Conservation (phyloP, 2,329 filamentous ascomycete genomes). For the Hypoxylon sp. region DNA sequence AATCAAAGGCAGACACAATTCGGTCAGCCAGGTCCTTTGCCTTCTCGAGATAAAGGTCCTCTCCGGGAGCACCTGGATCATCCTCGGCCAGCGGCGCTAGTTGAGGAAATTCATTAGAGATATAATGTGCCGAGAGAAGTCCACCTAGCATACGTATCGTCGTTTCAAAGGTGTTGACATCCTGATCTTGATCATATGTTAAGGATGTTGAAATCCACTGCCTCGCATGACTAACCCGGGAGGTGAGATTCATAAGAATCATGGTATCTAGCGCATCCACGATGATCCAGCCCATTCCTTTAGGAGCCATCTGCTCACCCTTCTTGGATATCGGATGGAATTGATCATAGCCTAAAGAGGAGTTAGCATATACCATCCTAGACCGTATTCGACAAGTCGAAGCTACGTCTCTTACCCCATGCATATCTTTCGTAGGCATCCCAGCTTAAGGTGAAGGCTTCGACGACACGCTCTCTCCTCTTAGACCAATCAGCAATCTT, state of each 20-base stretch:
- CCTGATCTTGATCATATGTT: constrained; percentile 91
- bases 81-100: constrained; percentile 81
- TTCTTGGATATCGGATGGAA: constrained; percentile 86
- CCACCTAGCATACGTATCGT: constrained; percentile 98
- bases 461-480: constrained; percentile 84
- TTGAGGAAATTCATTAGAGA: constrained; percentile 86
- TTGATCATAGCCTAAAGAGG: constrained; percentile 78
- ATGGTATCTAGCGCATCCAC: constrained; percentile 95
- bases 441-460: constrained; percentile 93
- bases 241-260: constrained; percentile 98
- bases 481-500: constrained; percentile 78
- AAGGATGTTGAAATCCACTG: constrained; percentile 88
- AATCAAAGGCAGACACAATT: constrained; percentile 88
- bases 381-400: neutral
- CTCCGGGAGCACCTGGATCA: constrained; percentile 79
- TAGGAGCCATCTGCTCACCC: constrained; percentile 85
- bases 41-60: constrained; percentile 96
- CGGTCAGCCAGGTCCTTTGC: constrained; percentile 93
- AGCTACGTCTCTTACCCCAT: constrained; percentile 80
- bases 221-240: constrained; percentile 84
- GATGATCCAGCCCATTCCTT: constrained; percentile 97
- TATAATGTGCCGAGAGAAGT: constrained; percentile 91
- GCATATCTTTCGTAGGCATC: constrained; percentile 92
- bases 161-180: constrained; percentile 98
- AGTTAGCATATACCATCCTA: constrained; percentile 20